Evolutionary conservation across 495 filamentous ascomycete species (phyloP).

Genomic region (Terfezia boudieri): DNA sequence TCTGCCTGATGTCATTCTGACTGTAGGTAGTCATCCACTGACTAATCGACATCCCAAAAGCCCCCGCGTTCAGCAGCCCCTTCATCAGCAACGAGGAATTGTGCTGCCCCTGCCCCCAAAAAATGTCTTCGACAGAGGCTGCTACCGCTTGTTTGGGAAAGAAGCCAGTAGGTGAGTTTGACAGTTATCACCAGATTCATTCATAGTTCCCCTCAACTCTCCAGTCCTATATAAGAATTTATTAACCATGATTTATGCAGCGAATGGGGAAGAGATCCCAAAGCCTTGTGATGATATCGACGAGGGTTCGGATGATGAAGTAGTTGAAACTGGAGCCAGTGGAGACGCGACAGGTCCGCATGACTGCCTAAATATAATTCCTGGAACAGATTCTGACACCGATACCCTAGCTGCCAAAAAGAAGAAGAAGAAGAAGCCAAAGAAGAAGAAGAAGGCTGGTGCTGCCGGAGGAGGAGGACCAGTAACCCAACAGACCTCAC

Average conservation of each 20-base stretch:
- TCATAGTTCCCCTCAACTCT: too few species aligned
- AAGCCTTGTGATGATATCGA: background rate
- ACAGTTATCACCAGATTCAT: background rate
- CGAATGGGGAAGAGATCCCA: background rate
- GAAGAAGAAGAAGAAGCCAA: constrained; percentile 65
- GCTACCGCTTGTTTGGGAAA: constrained; percentile 4
- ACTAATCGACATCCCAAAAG: too few species aligned
- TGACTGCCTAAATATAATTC: background rate
- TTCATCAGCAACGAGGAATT: too few species aligned
- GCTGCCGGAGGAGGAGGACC: constrained; percentile 27
- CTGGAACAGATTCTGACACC: background rate
- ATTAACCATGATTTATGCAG: too few species aligned
- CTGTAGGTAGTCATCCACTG: too few species aligned
- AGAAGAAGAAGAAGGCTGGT: constrained; percentile 43
- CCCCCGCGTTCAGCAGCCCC: too few species aligned
- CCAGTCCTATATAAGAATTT: too few species aligned
- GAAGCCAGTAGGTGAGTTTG: constrained; percentile 5
- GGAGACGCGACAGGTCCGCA: constrained; percentile 25
- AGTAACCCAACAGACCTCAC: constrained; percentile 35
- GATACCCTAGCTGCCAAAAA: constrained; percentile 31
- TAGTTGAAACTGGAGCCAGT: constrained; percentile 23
- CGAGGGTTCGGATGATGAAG: constrained; percentile 26
- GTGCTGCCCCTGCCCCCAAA: background rate
- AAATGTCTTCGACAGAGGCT: constrained; percentile 5
- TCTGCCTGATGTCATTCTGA: too few species aligned